phyloP scores from a whole-genome alignment of 2,329 filamentous ascomycete genomes.

The Aspergillus brasiliensis region DNA sequence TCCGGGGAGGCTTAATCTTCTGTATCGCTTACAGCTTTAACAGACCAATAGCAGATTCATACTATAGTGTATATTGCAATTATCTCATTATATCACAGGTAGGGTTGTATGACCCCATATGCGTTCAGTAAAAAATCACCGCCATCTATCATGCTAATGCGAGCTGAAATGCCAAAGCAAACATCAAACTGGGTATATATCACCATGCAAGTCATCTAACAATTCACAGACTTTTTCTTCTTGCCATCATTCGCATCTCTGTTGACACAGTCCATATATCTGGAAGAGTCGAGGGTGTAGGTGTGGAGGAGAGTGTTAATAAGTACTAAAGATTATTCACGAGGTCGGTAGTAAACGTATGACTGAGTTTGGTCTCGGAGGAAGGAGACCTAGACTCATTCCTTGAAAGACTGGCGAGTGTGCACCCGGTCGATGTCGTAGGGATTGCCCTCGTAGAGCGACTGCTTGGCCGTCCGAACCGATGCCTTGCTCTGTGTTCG shows the following conservation, averaged over 20 bases:
- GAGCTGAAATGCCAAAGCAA: constrained; percentile 5
- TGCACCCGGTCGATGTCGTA: constrained; percentile 49
- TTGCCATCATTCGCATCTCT: constrained; percentile 15
- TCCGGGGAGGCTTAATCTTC: neutral
- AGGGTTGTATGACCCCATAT: neutral
- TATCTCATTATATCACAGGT: neutral
- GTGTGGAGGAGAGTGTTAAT: constrained; percentile 5
- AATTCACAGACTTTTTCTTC: constrained; percentile 12
- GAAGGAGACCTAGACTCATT: neutral
- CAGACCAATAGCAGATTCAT: too few species aligned
- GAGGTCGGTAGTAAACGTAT: constrained; percentile 5
- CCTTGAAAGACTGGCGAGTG: constrained; percentile 42
- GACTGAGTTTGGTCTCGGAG: neutral
- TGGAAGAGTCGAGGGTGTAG: constrained; percentile 2
- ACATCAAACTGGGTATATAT: constrained; percentile 22
- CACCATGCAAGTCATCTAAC: constrained; percentile 15
- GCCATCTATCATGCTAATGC: constrained; percentile 17
- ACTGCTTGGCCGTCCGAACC: constrained; percentile 26
- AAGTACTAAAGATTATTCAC: constrained; percentile 25
- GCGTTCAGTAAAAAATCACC: constrained; percentile 5
- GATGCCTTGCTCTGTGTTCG: constrained; percentile 32
- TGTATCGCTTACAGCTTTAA: too few species aligned
- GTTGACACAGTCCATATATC: constrained; percentile 9
- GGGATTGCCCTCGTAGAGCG: constrained; percentile 47
- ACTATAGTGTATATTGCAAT: neutral